A percentile compares a stretch with the other conserved stretches of the same genome.
These are phyloP conservation scores for Komagataella populi DNA, from an alignment of 805 yeast genomes.

Conservation along the genomic window DNA sequence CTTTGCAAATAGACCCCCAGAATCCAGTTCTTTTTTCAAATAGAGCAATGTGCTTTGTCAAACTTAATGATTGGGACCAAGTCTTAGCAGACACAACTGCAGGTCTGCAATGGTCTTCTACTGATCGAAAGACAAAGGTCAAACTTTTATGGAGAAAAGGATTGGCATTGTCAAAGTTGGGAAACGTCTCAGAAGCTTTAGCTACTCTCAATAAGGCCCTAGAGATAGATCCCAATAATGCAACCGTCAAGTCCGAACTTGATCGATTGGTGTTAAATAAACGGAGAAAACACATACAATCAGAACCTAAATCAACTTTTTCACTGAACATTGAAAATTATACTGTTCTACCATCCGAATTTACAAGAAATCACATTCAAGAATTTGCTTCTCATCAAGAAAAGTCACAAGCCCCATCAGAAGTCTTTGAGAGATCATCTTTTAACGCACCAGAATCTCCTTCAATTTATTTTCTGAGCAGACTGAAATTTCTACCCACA, in stretches of 20 bases:
- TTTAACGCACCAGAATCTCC: not conserved
- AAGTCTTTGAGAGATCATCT: not conserved
- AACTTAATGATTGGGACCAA: conserved; percentile 30
- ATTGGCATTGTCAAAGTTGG: conserved; percentile 20
- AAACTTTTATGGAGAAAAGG: conserved; percentile 44
- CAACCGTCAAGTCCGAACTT: conserved; percentile 23
- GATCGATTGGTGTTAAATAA: conserved; percentile 4
- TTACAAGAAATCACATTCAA: not conserved
- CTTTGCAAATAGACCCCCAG: conserved; percentile 31
- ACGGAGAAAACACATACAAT: not conserved
- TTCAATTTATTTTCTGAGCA: not conserved
- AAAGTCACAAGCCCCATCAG: not conserved
- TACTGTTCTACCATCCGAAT: not conserved
- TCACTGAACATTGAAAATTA: not conserved
- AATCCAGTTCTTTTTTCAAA: conserved; percentile 54
- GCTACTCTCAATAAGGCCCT: conserved; percentile 23
- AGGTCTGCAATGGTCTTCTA: conserved; percentile 23
- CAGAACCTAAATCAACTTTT: not conserved
- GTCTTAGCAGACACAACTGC: conserved; percentile 35
- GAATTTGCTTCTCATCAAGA: not conserved
- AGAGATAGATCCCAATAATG: conserved; percentile 25
- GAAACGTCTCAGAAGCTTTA: conserved; percentile 13
- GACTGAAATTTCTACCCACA: conserved; percentile 15
- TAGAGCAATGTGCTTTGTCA: conserved; percentile 51
- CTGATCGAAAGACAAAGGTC: conserved; percentile 18